Evolutionary conservation across 2,329 filamentous ascomycete genomes (phyloP), one percentile per base, ranked within the genome.

Genomic region (Rhynchosporium secalis): DNA sequence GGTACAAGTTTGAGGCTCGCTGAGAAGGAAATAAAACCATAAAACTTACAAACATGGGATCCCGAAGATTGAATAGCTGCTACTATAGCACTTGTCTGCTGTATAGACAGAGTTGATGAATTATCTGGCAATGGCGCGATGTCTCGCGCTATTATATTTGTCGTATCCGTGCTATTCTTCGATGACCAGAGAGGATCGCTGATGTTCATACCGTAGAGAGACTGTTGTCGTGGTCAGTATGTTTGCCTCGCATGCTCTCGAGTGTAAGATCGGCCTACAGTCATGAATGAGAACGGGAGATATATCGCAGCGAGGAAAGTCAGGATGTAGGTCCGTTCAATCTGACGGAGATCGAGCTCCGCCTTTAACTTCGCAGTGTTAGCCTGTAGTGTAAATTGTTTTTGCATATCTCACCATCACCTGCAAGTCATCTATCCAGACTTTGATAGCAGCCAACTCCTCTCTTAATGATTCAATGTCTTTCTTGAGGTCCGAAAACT

Each of bases 221-320:
- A 49, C 47, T 20, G 20, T 1, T 31, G 8, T 2, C 15, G 13
- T 15, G 31, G 41, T n/a, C 10, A 15, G 26, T 49, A 5, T 15
- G 26, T 13, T 2, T 4, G 1, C 13, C 10, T 15, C 28, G 2
- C n/a, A 15, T 15, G 9, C 12, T 49, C 4, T 5, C 0, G 15
- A 33, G 7, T 15, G 3, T 15, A 10, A 4, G 5, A 6, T 10
- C 10, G 7, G 12, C 47, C 33, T 49, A 49, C 47, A 15, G 28
- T 49, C 47, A 49, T 49, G 47, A 49, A 15, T 28, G 47, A 28
- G 26, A 49, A 49, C 3, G 47, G 47, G 9, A 33, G 13, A 28
- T 49, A 49, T 31, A 49, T n/a, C 15, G 47, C 47, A 10, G 47
- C 47, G 10, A 49, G 47, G 26, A 49, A 28, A 49, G 47, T 49